Evolutionary conservation across 805 yeast genomes (phyloP).

Genomic region (Tetrapisispora taiwanensis): DNA sequence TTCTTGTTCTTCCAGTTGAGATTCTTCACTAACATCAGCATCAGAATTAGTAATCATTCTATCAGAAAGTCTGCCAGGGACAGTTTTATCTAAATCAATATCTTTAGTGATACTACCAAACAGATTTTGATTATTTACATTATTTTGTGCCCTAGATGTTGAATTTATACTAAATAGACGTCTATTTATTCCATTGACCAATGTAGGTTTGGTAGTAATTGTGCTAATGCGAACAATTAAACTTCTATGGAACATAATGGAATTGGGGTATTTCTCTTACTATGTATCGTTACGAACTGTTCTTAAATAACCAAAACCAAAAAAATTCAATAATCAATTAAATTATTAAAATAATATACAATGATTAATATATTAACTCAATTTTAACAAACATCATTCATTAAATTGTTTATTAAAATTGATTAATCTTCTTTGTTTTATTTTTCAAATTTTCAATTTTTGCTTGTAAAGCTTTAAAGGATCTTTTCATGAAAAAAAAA

Average conservation of each 20-base stretch:
- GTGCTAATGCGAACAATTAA: background rate
- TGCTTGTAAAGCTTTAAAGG: too few species aligned
- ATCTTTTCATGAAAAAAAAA: too few species aligned
- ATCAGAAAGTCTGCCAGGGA: conserved; percentile 16
- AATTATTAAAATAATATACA: too few species aligned
- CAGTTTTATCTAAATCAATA: conserved; percentile 11
- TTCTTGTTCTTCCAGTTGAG: conserved; percentile 10
- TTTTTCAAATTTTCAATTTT: too few species aligned
- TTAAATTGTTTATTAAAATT: too few species aligned
- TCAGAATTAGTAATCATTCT: conserved; percentile 17
- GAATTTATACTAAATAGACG: background rate
- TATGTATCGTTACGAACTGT: too few species aligned
- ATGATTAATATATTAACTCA: too few species aligned
- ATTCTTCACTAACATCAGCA: conserved; percentile 15
- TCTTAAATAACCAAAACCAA: too few species aligned
- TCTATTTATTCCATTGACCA: background rate
- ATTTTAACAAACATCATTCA: too few species aligned
- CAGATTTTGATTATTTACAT: conserved; percentile 4
- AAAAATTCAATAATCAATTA: too few species aligned
- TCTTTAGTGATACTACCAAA: conserved; percentile 21
- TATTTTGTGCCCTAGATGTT: background rate
- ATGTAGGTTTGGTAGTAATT: background rate
- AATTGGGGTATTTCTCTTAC: too few species aligned
- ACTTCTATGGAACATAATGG: background rate
- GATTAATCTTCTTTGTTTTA: too few species aligned